Evolutionary conservation across 441 rosid genomes (phyloP).

Genomic region (Breynia disticha): DNA sequence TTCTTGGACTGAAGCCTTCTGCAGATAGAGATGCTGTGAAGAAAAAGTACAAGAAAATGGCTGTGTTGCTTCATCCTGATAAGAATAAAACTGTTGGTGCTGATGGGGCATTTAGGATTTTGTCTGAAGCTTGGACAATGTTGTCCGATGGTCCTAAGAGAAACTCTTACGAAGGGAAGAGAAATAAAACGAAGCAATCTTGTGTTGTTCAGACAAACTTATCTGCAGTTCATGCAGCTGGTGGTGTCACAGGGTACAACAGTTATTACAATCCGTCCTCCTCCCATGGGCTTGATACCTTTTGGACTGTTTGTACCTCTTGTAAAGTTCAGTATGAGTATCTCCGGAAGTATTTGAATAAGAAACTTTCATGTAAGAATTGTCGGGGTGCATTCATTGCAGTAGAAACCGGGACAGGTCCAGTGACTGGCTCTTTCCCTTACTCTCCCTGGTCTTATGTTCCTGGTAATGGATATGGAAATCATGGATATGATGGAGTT

Average conservation of each 20-base stretch:
- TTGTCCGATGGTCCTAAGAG: constrained; percentile 61
- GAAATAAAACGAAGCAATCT: constrained; percentile 46
- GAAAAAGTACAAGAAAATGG: constrained; percentile 87
- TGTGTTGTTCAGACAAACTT: constrained; percentile 44
- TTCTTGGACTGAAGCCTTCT: constrained; percentile 86
- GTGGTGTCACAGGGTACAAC: constrained; percentile 35
- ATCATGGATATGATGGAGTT: constrained; percentile 68
- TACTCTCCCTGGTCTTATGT: constrained; percentile 55
- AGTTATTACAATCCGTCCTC: constrained; percentile 41
- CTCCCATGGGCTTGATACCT: constrained; percentile 71
- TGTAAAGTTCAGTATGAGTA: constrained; percentile 99
- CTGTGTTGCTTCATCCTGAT: constrained; percentile 88
- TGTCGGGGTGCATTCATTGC: constrained; percentile 94
- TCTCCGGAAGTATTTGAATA: constrained; percentile 89
- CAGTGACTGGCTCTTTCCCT: constrained; percentile 79
- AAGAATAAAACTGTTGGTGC: constrained; percentile 93
- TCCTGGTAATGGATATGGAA: constrained; percentile 56
- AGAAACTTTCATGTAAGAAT: constrained; percentile 96
- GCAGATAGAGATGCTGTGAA: constrained; percentile 78
- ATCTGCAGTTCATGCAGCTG: constrained; percentile 43
- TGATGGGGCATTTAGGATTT: constrained; percentile 91
- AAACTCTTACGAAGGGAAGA: too few species aligned
- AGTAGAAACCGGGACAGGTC: constrained; percentile 88
- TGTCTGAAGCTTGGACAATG: constrained; percentile 86
- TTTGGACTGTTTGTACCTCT: constrained; percentile 98